Conservation (phyloP, 306 rosid species). For the Medicago lupulina region DNA sequence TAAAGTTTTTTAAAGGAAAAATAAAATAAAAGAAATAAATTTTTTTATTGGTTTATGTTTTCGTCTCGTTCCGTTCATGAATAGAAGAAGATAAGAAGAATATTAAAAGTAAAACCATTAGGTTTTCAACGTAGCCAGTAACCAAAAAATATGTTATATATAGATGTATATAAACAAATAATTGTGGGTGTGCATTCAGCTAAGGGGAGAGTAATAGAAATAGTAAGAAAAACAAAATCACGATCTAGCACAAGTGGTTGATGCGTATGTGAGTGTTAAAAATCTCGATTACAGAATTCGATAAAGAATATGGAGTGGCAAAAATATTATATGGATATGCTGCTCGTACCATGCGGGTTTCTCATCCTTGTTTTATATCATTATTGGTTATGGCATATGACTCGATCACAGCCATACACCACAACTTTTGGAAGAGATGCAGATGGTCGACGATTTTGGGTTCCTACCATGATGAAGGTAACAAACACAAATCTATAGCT, state of each 20-base stretch:
- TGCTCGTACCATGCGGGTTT: conserved; percentile 68
- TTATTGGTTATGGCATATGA: conserved; percentile 71
- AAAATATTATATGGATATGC: conserved; percentile 36
- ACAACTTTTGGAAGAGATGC: conserved; percentile 76
- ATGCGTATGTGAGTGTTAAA: background rate
- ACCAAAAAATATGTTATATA: background rate
- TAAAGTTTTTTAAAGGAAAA: background rate
- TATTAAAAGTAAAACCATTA: background rate
- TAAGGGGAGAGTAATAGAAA: too few species aligned
- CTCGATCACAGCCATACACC: conserved; percentile 54
- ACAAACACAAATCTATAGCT: background rate
- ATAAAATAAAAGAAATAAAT: background rate
- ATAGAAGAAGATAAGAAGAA: background rate
- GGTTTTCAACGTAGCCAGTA: background rate
- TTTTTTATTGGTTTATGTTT: background rate
- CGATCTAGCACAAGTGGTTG: background rate
- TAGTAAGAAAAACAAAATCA: too few species aligned
- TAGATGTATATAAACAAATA: background rate
- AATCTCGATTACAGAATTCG: too few species aligned
- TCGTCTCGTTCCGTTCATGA: background rate
- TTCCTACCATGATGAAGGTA: conserved; percentile 69
- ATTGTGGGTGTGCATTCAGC: background rate
- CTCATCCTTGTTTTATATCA: conserved; percentile 57
- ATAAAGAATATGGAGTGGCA: conserved; percentile 58
- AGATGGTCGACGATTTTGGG: conserved; percentile 64